These are phyloP conservation scores for Microsporum canis DNA, from an alignment of 2,329 filamentous ascomycete species.

Conservation along the genomic window DNA sequence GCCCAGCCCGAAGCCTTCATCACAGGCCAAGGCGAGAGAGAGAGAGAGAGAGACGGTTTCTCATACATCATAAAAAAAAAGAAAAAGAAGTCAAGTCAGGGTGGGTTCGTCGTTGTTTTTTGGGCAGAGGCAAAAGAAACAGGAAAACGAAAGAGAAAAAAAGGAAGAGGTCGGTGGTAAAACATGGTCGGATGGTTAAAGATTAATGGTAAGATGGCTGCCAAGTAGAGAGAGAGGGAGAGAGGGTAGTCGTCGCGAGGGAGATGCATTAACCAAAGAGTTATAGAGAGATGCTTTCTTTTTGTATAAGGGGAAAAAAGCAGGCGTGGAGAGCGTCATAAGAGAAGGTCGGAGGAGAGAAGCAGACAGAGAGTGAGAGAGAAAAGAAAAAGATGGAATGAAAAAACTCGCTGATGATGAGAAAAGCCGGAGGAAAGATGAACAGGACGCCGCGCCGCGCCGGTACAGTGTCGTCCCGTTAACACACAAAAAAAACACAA, in stretches of 20 bases:
- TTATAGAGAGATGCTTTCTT: background rate
- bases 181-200: background rate
- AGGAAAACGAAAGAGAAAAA: background rate
- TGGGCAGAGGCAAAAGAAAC: background rate
- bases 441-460: background rate
- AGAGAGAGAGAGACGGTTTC: background rate
- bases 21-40: background rate
- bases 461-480: background rate
- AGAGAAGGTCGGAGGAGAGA: background rate
- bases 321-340: background rate
- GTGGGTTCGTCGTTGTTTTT: background rate
- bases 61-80: slow-evolving; percentile 2
- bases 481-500: background rate
- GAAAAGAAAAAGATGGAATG: background rate
- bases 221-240: too few species aligned
- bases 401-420: background rate
- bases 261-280: background rate
- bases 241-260: background rate
- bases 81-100: background rate
- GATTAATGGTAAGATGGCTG: background rate
- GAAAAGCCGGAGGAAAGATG: background rate
- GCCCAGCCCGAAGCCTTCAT: background rate
- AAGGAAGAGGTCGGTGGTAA: background rate
- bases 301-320: background rate
- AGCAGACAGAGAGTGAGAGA: background rate